Base-by-base conservation (phyloP, 352 stramenopile species). In the Sclerospora graminicola region DNA sequence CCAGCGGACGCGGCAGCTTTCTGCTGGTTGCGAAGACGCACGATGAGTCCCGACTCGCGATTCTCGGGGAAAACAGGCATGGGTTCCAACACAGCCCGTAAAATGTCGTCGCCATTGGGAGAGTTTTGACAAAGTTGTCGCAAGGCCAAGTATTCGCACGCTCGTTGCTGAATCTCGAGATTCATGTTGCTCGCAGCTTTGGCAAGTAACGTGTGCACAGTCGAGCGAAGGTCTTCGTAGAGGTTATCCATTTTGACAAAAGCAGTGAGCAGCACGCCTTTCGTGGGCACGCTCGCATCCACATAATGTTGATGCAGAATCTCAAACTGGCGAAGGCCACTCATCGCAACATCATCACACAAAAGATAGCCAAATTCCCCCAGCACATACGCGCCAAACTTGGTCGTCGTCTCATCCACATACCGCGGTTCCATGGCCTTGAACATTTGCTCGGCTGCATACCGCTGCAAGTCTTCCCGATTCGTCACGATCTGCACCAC, bases 351-450 rank as follows among this genome's bases (percentile, higher is more conserved):
- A 41, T 85, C 69, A 2, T 89, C 76, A 34, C 63, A 73, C 41
- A 98, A 92, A 26, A 98, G 63, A 62, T 97, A 98, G 1, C 95
- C 95, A 51, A 98, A 98, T 68, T 99, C 95, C 30, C 95, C 95
- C 9, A 99, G 70, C 18, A 99, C 81, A 63, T 98, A 99, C 1
- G 89, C 86, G 19, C 91, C 95, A 16, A 89, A 89, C 55, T 93
- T 92, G 23, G 97, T 92, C 13, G 89, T 94, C 6, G 89, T 98
- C 57, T 98, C 92, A 58, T 98, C 94, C 42, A 95, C 94, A 38
- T 86, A 85, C 45, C 85, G 82, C 16, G 89, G 82, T 61, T 96
- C 91, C 35, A 97, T 78, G n/a, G 84, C 83, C 13, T 94, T 83
- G 57, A 98, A 96, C 61, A 98, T 82, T 41, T 95, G 94, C 43